phyloP scores from a whole-genome alignment of 495 filamentous ascomycete genomes.

The Glutinoglossum americanum region DNA sequence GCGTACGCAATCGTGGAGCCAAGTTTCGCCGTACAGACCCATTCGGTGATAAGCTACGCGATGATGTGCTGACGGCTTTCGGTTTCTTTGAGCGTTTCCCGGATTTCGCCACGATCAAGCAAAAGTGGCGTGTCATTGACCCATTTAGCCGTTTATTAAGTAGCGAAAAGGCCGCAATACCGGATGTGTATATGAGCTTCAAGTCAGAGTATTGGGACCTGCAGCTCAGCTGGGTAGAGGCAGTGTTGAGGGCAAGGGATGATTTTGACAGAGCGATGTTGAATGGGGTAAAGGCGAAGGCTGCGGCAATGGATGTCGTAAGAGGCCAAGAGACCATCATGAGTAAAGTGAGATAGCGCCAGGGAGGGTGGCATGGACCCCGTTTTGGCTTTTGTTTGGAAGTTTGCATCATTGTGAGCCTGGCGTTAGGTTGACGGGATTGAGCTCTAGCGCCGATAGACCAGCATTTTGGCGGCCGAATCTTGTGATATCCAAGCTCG shows the following conservation, averaged over 20 bases:
- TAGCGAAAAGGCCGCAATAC: slow-evolving; percentile 48
- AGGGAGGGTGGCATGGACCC: background rate
- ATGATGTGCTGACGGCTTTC: slow-evolving; percentile 71
- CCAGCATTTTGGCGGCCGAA: background rate
- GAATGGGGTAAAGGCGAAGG: slow-evolving; percentile 64
- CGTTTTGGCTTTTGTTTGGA: background rate
- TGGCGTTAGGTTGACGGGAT: background rate
- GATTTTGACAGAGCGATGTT: slow-evolving; percentile 87
- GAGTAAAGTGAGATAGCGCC: slow-evolving; percentile 53
- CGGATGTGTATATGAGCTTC: slow-evolving; percentile 49
- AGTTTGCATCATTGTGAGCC: background rate
- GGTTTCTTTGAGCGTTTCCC: slow-evolving; percentile 39
- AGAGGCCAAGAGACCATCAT: slow-evolving; percentile 73
- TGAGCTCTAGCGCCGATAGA: background rate
- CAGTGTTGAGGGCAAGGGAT: slow-evolving; percentile 64
- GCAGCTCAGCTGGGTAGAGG: slow-evolving; percentile 90
- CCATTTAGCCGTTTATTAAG: slow-evolving; percentile 54
- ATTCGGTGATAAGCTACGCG: slow-evolving; percentile 73
- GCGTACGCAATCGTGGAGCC: slow-evolving; percentile 71
- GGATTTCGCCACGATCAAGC: slow-evolving; percentile 51
- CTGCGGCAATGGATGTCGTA: slow-evolving; percentile 60
- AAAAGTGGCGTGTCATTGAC: slow-evolving; percentile 80
- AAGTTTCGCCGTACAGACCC: slow-evolving; percentile 71
- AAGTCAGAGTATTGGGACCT: slow-evolving; percentile 84
- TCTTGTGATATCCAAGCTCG: background rate